Evolutionary conservation across 768 basidiomycete genomes (phyloP), one percentile per base, ranked within the genome.

Genomic region (Suillus decipiens): DNA sequence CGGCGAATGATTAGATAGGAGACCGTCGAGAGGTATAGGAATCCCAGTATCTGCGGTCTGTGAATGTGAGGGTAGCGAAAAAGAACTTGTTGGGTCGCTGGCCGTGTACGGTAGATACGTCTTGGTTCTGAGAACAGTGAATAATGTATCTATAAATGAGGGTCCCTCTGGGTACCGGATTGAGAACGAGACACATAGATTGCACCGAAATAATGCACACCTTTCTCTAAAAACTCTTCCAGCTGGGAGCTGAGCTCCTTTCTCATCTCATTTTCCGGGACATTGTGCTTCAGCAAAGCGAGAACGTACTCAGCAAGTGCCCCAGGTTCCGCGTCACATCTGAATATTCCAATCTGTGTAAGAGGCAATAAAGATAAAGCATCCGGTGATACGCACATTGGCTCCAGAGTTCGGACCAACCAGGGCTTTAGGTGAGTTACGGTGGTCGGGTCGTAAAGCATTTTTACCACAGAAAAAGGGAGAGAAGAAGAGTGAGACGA

Each of bases 311-410:
- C 95, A 5, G 93, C 89, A 59, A 99, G 87, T 37, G 95, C 93
- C 36, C 88, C 86, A 36, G 96, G 95, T 73, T 99, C 96, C 47
- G 96, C 96, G 74, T 99, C 96, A 75, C 94, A 96, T 83, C 96
- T 97, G 68, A 17, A 60, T 66, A 55, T 58, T 36, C n/a, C 62
- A 34, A 57, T 39, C n/a, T 65, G 48, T 59, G 56, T 7, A n/a
- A 57, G 15, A 6, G 15, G 51, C 37, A 22, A 60, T 39, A 61
- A 43, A 64, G 43, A 1, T 6, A 4, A 55, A 67, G 59, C 31
- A 33, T 64, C 22, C 19, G 50, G 45, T 66, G 57, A 71, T 63
- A 54, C 45, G 76, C 86, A 95, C 95, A 98, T 95, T 66, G 95
- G 95, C 75, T 95, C 95, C 47, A 98, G 86, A 0, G 90, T 92